Conservation (phyloP, 371 early-diverging fungal species). For the Mucor irregularis region DNA sequence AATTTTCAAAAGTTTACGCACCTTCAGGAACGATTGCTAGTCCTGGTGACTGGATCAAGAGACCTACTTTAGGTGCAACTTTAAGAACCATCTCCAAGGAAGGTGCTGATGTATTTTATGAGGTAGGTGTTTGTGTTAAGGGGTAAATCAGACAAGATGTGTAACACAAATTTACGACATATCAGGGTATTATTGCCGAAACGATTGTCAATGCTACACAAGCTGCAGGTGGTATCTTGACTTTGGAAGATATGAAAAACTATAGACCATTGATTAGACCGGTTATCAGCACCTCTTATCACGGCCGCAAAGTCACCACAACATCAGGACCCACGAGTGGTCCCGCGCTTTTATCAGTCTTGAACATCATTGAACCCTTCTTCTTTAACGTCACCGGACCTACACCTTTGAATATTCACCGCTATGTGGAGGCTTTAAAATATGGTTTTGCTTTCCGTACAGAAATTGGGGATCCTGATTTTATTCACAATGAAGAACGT, state of each 20-base stretch:
- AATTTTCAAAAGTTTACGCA: slow-evolving; percentile 61
- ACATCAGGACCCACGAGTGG: slow-evolving; percentile 82
- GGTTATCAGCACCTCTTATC: slow-evolving; percentile 72
- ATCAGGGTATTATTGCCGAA: slow-evolving; percentile 78
- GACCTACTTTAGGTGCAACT: slow-evolving; percentile 81
- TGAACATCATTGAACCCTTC: slow-evolving; percentile 90
- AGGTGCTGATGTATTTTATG: slow-evolving; percentile 89
- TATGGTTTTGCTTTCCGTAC: slow-evolving; percentile 87
- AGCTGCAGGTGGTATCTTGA: slow-evolving; percentile 80
- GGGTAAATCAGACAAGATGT: not conserved
- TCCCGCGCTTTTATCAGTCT: slow-evolving; percentile 74
- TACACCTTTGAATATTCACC: slow-evolving; percentile 66
- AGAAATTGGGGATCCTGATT: slow-evolving; percentile 81
- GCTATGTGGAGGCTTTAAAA: slow-evolving; percentile 90
- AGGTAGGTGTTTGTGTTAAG: slow-evolving; percentile 24
- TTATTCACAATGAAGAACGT: slow-evolving; percentile 45
- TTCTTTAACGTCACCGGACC: slow-evolving; percentile 57
- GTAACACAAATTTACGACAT: not conserved
- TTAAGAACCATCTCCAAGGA: slow-evolving; percentile 76
- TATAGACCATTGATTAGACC: slow-evolving; percentile 67
- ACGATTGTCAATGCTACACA: slow-evolving; percentile 74
- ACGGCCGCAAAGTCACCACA: slow-evolving; percentile 71
- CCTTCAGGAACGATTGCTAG: slow-evolving; percentile 63
- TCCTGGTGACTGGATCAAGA: slow-evolving; percentile 74
- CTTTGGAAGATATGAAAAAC: slow-evolving; percentile 72